Evolutionary conservation across 2,329 filamentous ascomycete species (phyloP), one percentile per base, ranked within the genome.

Genomic region (Chaetomium strumarium): DNA sequence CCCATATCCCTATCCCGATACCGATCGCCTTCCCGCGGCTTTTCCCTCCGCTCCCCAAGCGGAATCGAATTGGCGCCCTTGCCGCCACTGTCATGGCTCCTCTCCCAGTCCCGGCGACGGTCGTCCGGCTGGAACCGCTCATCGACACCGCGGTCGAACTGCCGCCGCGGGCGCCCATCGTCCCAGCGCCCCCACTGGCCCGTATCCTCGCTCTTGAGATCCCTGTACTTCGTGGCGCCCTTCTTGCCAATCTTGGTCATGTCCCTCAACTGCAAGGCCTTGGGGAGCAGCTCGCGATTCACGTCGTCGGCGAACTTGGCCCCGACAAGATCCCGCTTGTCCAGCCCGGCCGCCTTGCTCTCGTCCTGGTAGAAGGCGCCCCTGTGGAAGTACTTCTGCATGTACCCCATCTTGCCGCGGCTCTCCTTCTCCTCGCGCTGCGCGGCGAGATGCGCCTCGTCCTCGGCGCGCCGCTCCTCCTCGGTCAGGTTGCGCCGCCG

Each of bases 381-480:
- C 72, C 91, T 92, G 76, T 99, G 93, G 70, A 89, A 91, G 73
- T 97, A 99, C 67, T 91, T 90, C 66, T 96, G 91, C 87, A 97
- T 89, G 68, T 84, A 96, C 2, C 80, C 80, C 77, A 93, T 89
- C 70, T 92, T 86, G 49, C 90, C 90, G 55, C 86, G 85, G 46
- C 76, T 70, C 56, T 87, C 83, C 62, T 88, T 88, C 58, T 95
- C 90, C 57, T 87, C 86, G 61, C 86, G 83, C 70, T 97, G 92
- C 59, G 78, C 76, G 1, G 84, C 84, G 16, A 97, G 73, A 68
- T 83, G 88, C 46, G 79, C 87, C 40, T 84, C 80, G 68, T 99
- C 93, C 68, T 99, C 93, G 53, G 83, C 85, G 53, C 85, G 83
- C 44, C 93, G 82, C 70, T 97, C 91, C 62, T 92, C 90, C 37